Base-by-base conservation (phyloP, 2,329 filamentous ascomycete genomes). In the Helicocarpus griseus region DNA sequence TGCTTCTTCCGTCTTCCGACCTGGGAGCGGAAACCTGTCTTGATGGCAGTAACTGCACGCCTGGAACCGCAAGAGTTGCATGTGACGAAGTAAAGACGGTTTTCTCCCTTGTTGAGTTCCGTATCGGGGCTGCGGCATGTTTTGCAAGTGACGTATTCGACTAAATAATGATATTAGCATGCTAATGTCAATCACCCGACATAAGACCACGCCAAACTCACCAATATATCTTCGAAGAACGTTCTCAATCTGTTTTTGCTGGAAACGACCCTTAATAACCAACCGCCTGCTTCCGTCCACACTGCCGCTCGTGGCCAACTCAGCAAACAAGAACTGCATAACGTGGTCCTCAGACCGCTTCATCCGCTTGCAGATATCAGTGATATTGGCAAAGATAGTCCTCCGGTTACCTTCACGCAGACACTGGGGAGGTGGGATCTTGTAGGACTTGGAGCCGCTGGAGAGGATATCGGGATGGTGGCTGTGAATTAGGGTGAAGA, bases 321-420 rank as follows among this genome's bases (percentile, higher is more conserved):
- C 93, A 60, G 93, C 90, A 73, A 98, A 96, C 70, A 98, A 75
- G 77, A 96, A 97, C 63, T 91, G 86, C 49, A 89, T 97, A 60
- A 98, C 87, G 76, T 96, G 93, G 74, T 98, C 93, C 67, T 97
- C 91, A 57, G 87, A 90, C 71, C 93, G 83, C 84, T 98, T 98
- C 90, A 98, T 97, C 64, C 91, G 84, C 81, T 95, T 95, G 81
- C 89, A 95, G 65, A 98, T 97, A 69, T 98, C 93, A 69, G 89
- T 83, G 67, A 98, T 93, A 77, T 98, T 98, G 77, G 91, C 93
- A 66, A 98, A 98, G 66, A 98, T 95, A 57, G 93, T 98, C 85
- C 95, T 95, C 82, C 95, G 94, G 83, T 98, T 98, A 70, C 93
- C 93, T 89, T 98, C 93, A 76, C 93, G 90, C 67, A 97, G 83